Evolutionary conservation across 2,329 filamentous ascomycete species (phyloP).

Genomic region (Clarireedia homoeocarpa): DNA sequence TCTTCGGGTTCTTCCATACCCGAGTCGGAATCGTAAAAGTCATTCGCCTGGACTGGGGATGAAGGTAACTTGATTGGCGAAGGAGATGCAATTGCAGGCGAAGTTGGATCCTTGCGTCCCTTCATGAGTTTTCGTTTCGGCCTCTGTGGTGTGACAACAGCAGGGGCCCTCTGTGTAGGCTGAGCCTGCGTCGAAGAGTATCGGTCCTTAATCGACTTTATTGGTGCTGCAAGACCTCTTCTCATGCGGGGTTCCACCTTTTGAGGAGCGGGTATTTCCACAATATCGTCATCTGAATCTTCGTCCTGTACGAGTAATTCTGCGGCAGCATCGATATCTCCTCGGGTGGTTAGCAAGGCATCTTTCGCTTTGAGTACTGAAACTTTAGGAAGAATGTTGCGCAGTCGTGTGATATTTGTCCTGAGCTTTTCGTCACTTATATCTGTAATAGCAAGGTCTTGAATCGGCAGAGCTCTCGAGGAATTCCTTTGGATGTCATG

Average conservation of each 20-base stretch:
- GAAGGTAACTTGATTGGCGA: slow-evolving; percentile 17
- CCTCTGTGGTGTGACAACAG: slow-evolving; percentile 19
- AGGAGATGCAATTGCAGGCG: slow-evolving; percentile 18
- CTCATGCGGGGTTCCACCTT: slow-evolving; percentile 41
- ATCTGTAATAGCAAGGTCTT: slow-evolving; percentile 39
- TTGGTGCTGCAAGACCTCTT: slow-evolving; percentile 45
- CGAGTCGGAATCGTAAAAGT: slow-evolving; percentile 28
- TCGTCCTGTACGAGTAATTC: slow-evolving; percentile 32
- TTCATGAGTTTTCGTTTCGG: slow-evolving; percentile 29
- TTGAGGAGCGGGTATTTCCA: slow-evolving; percentile 18
- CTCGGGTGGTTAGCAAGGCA: slow-evolving; percentile 41
- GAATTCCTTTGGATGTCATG: slow-evolving; percentile 29
- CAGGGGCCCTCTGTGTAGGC: slow-evolving; percentile 16
- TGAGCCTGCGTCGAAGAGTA: slow-evolving; percentile 42
- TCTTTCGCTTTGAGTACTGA: slow-evolving; percentile 39
- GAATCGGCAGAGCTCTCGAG: slow-evolving; percentile 38
- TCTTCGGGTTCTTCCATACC: slow-evolving; percentile 21
- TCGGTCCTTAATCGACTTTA: slow-evolving; percentile 50
- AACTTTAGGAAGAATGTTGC: slow-evolving; percentile 39
- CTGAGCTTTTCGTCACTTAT: slow-evolving; percentile 42
- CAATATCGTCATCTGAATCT: slow-evolving; percentile 29
- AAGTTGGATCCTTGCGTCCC: slow-evolving; percentile 25
- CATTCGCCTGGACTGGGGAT: slow-evolving; percentile 11
- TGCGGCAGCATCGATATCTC: slow-evolving; percentile 48
- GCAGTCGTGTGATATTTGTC: slow-evolving; percentile 45